phyloP scores from a whole-genome alignment of 495 filamentous ascomycete genomes.

The Penicillium subrubescens region DNA sequence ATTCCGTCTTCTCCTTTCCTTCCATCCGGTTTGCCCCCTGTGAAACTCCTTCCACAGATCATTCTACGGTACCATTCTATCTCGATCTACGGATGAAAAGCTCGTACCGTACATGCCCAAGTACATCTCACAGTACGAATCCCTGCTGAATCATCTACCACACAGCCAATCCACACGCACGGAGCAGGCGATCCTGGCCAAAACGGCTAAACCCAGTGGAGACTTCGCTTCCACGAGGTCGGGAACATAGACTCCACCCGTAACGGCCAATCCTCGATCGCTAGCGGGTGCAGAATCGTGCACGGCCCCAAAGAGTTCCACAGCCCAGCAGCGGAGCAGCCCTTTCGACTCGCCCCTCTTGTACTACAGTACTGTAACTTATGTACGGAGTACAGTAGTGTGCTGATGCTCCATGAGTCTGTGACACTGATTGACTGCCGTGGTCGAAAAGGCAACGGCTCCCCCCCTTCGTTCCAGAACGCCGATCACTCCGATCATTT shows the following conservation, averaged over 20 bases:
- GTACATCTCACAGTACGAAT: background rate
- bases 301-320: conserved; percentile 16
- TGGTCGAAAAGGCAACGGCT: conserved; percentile 7
- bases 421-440: background rate
- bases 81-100: background rate
- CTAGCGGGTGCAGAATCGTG: conserved; percentile 26
- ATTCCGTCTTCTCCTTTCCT: background rate
- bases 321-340: background rate
- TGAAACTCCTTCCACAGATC: background rate
- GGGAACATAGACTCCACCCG: conserved; percentile 17
- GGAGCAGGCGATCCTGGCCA: conserved; percentile 28
- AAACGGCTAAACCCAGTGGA: conserved; percentile 24
- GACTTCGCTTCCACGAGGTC: conserved; percentile 35
- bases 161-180: conserved; percentile 11
- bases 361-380: background rate
- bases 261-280: conserved; percentile 28
- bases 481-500: conserved; percentile 29
- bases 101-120: background rate
- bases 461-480: conserved; percentile 26
- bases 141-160: background rate
- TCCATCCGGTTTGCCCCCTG: background rate
- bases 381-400: no score
- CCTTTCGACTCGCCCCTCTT: background rate
- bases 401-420: background rate
- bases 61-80: background rate